Evolutionary conservation across 768 basidiomycete species (phyloP), one percentile per base, ranked within the genome.

Genomic region (Arthromyces matolae): DNA sequence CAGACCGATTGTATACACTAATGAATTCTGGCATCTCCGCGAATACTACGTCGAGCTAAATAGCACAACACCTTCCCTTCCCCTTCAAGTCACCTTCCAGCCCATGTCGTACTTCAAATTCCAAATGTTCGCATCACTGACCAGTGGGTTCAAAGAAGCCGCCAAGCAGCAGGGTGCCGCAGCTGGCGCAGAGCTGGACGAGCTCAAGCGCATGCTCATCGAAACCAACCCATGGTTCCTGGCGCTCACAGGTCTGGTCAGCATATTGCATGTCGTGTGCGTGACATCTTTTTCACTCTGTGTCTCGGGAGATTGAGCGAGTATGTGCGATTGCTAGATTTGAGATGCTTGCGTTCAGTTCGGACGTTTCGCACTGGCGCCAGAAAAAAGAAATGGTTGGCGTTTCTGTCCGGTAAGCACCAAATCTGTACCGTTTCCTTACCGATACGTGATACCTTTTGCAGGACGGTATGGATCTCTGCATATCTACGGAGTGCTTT

Each of bases 311-410:
- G 10, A 33, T 47, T 25, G 37, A 47, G 32, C 44, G 20, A 37
- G 22, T 47, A 29, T 20, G 57, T 42, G 4, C 8, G 12, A 24
- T 9, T 41, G 9, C 6, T 59, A 92, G 90, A 20, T 95, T 96
- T 63, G 93, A 95, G 70, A 89, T 96, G 81, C 72, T 96, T 47
- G 95, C 95, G 12, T 97, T 98, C 80, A 90, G 89, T 62, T 86
- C 82, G 22, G 95, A 98, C 60, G 90, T 98, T 34, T 83, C 86
- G 23, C 95, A 98, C 64, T 97, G 94, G 94, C 77, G 93, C 32
- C 83, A 93, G 60, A 94, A 84, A 72, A 86, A 93, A 58, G 93
- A 98, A 64, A 81, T 98, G 67, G 87, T 89, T 50, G 96, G 96
- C 10, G 94, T 99, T 12, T 95, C 93, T 43, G 79, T 99, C 54